These are phyloP conservation scores for Astrothelium subdiscretum DNA, from an alignment of 495 filamentous ascomycete genomes.

Conservation along the genomic window DNA sequence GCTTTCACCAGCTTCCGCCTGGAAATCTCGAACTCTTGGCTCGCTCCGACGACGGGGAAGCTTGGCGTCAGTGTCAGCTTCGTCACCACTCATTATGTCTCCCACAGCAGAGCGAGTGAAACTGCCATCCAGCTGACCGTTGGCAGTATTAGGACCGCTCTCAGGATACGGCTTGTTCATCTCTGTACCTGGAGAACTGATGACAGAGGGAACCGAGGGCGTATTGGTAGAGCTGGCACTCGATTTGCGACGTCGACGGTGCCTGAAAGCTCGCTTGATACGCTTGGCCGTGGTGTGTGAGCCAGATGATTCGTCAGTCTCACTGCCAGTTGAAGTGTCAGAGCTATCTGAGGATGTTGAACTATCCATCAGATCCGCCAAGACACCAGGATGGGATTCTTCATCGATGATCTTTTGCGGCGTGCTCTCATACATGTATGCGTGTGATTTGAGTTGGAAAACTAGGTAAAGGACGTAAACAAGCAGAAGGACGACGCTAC, in stretches of 20 bases:
- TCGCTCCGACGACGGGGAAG: conserved; percentile 8
- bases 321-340: conserved; percentile 47
- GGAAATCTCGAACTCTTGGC: conserved; percentile 34
- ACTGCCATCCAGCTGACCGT: conserved; percentile 4
- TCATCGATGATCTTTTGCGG: conserved; percentile 84
- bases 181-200: conserved; percentile 31
- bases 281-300: conserved; percentile 66
- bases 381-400: conserved; percentile 70
- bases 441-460: conserved; percentile 85
- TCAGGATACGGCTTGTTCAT: conserved; percentile 31
- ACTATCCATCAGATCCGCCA: conserved; percentile 66
- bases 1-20: conserved; percentile 22
- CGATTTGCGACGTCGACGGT: conserved; percentile 57
- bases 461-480: conserved; percentile 78
- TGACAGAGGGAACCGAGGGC: conserved; percentile 29
- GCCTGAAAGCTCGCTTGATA: conserved; percentile 56
- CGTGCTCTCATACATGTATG: conserved; percentile 82
- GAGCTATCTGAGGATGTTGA: conserved; percentile 45
- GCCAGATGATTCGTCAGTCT: conserved; percentile 50
- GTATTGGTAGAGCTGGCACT: conserved; percentile 59
- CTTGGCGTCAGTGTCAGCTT: conserved; percentile 35
- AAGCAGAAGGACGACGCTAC: conserved; percentile 75
- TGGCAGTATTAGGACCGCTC: conserved; percentile 14
- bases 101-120: conserved; percentile 19
- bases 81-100: conserved; percentile 35